A percentile compares a stretch with the other conserved stretches of the same genome.
Conservation (phyloP, 2,329 filamentous ascomycete species). For the Colletotrichum endophyticum region DNA sequence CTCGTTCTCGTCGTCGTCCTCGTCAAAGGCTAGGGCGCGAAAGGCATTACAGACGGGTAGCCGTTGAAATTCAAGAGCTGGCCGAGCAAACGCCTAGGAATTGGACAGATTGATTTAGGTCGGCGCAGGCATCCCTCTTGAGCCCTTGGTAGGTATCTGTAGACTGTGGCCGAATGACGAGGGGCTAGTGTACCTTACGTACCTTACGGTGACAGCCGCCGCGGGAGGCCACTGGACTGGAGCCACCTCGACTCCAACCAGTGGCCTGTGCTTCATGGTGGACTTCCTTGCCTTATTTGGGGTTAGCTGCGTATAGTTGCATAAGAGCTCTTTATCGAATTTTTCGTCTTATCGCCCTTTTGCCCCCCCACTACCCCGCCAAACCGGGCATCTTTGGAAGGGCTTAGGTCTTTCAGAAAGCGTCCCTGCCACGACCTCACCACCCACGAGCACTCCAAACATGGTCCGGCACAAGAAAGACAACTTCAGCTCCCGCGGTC, state of each 20-base stretch:
- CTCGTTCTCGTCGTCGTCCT: constrained; percentile 3
- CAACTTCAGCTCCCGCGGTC: constrained; percentile 72
- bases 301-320: not conserved
- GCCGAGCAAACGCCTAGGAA: constrained; percentile 12
- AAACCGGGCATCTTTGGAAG: not conserved
- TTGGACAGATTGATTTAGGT: constrained; percentile 20
- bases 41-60: not conserved
- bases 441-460: not conserved
- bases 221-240: constrained; percentile 1
- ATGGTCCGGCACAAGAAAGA: constrained; percentile 99
- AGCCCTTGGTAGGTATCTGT: constrained; percentile 5
- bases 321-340: constrained; percentile 7
- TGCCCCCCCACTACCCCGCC: constrained; percentile 8
- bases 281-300: not conserved
- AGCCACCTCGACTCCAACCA: constrained; percentile 3
- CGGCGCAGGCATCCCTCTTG: constrained; percentile 20
- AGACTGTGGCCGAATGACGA: constrained; percentile 18
- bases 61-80: constrained; percentile 1
- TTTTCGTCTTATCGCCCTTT: not conserved
- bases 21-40: not conserved
- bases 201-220: constrained; percentile 9
- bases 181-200: constrained; percentile 3
- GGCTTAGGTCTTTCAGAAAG: not conserved
- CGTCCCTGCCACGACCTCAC: not conserved
- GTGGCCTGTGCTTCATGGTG: constrained; percentile 9